Base-by-base conservation (phyloP, 169 alveolate genomes). In the Plasmodium malariae region DNA sequence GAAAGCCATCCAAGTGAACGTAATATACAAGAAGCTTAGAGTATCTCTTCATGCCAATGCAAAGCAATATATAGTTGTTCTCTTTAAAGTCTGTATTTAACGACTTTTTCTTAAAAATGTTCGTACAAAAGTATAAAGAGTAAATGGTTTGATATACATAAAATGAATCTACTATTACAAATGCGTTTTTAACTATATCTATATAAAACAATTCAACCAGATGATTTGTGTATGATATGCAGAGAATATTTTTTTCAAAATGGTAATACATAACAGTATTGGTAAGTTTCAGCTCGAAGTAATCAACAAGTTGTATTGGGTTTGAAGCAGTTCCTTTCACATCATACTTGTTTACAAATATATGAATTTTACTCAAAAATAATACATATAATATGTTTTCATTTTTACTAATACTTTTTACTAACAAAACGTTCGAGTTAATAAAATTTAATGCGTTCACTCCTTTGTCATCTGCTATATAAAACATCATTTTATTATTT, bases 21-120 rank as follows among this genome's bases (percentile, higher is more conserved):
- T 34, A 65, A 34, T 65, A 65, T 3, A 65, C 30, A 34, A 65
- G n/a, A 2, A 65, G 3, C 34, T 69, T 80, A 63, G 76, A 76
- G 17, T 32, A 1, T 36, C 74, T 40, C 48, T 62, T 30, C 14
- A 76, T 5, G 12, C 88, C 88, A 60, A 76, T 62, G 14, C 88
- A 76, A 0, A 76, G 49, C 11, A 76, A 30, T 24, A 76, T 43
- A 68, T 76, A 76, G 0, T 28, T 26, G 11, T 30, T 68, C 1
- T 9, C 1, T 34, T 40, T 43, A 7, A 17, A 0, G 7, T 21
- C 12, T 17, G 9, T 4, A 1, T 55, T 4, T 14, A 37, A 14
- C 1, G 17, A 43, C 5, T 19, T 34, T 76, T 34, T 12, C 32
- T n/a, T 63, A 0, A n/a, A 6, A 5, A 65, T 67, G 28, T 63